These are phyloP conservation scores for Thielaviopsis ethacetica DNA, from an alignment of 2,329 filamentous ascomycete genomes.

Conservation along the genomic window DNA sequence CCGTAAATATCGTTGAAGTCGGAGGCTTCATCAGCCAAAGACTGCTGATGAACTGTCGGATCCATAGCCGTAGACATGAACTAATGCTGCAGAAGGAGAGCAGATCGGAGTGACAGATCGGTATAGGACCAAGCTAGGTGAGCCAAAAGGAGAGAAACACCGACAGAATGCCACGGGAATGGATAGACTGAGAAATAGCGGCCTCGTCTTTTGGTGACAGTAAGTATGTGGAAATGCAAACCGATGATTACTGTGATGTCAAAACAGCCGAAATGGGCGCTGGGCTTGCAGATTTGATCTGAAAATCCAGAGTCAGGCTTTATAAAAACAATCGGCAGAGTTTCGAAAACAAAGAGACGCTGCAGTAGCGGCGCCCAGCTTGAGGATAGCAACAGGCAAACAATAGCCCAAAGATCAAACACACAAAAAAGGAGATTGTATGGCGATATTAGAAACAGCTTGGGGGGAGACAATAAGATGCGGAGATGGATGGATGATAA, in stretches of 20 bases:
- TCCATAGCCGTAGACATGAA: neutral
- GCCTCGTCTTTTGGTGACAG: neutral
- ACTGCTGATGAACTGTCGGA: neutral
- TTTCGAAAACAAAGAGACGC: neutral
- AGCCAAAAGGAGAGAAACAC: neutral
- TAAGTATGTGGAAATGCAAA: neutral
- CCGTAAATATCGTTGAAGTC: neutral
- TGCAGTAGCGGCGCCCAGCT: neutral
- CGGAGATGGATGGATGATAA: neutral
- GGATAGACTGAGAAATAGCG: neutral
- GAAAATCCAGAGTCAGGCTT: neutral
- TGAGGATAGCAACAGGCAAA: neutral
- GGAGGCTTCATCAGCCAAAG: neutral
- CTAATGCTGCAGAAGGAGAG: neutral
- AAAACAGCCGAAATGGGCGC: neutral
- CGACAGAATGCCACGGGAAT: neutral
- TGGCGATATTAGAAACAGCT: neutral
- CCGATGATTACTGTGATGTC: neutral
- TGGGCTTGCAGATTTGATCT: neutral
- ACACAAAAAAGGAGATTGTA: neutral
- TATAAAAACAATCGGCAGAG: neutral
- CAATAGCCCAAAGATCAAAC: neutral
- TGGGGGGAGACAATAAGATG: neutral
- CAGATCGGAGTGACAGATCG: neutral
- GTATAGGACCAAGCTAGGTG: neutral